Percentiles rank a stretch among this genome's conserved stretches.
These are phyloP conservation scores for Tanacetum coccineum DNA, from an alignment of 129 eudicot species.

Conservation along the genomic window DNA sequence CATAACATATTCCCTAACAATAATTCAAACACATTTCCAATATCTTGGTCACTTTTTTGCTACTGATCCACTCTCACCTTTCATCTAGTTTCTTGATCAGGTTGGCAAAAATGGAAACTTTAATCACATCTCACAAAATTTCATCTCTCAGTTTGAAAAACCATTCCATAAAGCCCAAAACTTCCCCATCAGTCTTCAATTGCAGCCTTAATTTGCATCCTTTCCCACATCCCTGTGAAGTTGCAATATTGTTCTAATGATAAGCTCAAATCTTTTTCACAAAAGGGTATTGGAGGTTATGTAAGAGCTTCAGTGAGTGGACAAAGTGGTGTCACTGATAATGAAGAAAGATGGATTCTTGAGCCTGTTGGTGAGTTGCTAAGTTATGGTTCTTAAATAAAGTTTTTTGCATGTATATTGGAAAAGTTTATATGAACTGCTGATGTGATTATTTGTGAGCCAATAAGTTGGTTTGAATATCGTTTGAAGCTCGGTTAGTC, in stretches of 20 bases:
- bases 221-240: neutral
- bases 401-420: too few species aligned
- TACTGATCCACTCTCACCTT: neutral
- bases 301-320: conserved; percentile 44
- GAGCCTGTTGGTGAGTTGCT: conserved; percentile 71
- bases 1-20: too few species aligned
- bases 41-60: neutral
- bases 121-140: conserved; percentile 32
- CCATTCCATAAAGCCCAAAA: conserved; percentile 14
- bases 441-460: too few species aligned
- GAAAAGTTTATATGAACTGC: too few species aligned
- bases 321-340: conserved; percentile 22
- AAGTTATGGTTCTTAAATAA: neutral
- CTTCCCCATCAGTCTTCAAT: conserved; percentile 21
- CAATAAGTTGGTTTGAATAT: too few species aligned
- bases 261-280: neutral
- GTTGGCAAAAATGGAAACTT: conserved; percentile 24
- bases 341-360: conserved; percentile 65
- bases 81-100: conserved; percentile 8
- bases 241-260: neutral
- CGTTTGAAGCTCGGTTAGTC: too few species aligned
- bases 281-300: conserved; percentile 20
- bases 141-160: conserved; percentile 26
- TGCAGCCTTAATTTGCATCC: neutral
- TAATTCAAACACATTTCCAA: too few species aligned